Base-by-base conservation (phyloP, 1,284 basidiomycete species). In the Ceratobasidium sp. region DNA sequence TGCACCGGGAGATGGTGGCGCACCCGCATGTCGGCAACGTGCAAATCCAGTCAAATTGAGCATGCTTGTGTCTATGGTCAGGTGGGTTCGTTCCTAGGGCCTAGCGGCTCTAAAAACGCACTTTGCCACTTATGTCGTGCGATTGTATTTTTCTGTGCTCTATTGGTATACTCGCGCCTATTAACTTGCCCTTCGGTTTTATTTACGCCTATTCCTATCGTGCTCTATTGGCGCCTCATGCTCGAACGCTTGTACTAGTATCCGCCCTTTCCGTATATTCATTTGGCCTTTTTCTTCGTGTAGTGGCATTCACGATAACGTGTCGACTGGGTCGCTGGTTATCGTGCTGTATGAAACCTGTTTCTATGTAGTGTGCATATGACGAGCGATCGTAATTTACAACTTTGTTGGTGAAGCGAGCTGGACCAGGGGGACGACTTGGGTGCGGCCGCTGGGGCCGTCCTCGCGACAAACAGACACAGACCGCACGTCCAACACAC, bases 291-390 rank as follows among this genome's bases (percentile, higher is more conserved):
- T 32, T 62, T 29, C 51, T 64, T 19, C 37, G 17, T 67, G 65
- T 67, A 67, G 65, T 51, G 17, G 46, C 29, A 52, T 40, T 67
- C 65, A 37, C 65, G 25, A 29, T 67, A 67, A 34, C 65, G 44
- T 44, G 61, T 46, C 61, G 61, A 64, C 65, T n/a, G 44, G 61
- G 49, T 51, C 65, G 65, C 61, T 51, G 65, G 65, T 52, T 67
- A 52, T 67, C 25, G 65, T 52, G 46, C 34, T 67, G 65, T 67
- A 67, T 67, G 65, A 52, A 67, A 67, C 65, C n/a, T 67, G 49
- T 67, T 43, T 75, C 62, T 75, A 75, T 75, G 71, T 75, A 64
- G 71, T 75, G 65, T 62, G 61, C 66, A 75, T 75, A 75, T 75
- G 49, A 64, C 51, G 71, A 66, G 51, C 52, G n/a, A 6, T 29